Evolutionary conservation across 805 yeast species (phyloP), one percentile per base, ranked within the genome.

Genomic region (Sugiyamaella lignohabitans): DNA sequence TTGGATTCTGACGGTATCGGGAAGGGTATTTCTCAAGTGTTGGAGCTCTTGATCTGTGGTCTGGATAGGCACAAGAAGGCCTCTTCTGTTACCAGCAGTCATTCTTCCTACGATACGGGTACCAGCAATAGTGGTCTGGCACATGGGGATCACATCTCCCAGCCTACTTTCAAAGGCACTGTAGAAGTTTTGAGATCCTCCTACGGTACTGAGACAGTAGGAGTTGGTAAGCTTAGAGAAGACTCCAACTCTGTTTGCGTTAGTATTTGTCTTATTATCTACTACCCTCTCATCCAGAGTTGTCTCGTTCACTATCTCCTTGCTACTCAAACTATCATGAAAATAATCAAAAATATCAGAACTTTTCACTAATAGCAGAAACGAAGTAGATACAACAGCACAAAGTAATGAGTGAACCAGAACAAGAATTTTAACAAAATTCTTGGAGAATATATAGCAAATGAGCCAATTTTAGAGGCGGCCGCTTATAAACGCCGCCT

Each of bases 41-140:
- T 88, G 93, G 56, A 93, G 79, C 69, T 93, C 99, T 70, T 93
- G 98, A 69, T 93, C 99, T 4, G 97, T 87, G 39, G 99, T 93
- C 69, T 89, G 96, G 10, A 95, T 85, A 52, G 99, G 99, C 14
- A 93, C 98, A 49, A 93, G 76, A 54, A 93, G 72, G 30, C 99
- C 99, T 66, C 98, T 80, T 74, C 98, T 84, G 78, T 93, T 93
- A 61, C 96, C 98, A 39, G 96, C 97, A 37, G 96, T 85, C 94
- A 93, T 84, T 68, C 98, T 79, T 61, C 99, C 99, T 51, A 93
- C 84, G 55, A 93, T 93, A 71, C 98, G 83, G 61, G 95, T 89
- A 59, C 98, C 98, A 27, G 97, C 97, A 59, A 93, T 93, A 50
- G 98, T 93, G 46, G 98, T 87, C 65, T 93, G 96, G 53, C 87